Evolutionary conservation across 805 yeast species (phyloP), one percentile per base, ranked within the genome.

Genomic region (Wickerhamomyces canadensis): DNA sequence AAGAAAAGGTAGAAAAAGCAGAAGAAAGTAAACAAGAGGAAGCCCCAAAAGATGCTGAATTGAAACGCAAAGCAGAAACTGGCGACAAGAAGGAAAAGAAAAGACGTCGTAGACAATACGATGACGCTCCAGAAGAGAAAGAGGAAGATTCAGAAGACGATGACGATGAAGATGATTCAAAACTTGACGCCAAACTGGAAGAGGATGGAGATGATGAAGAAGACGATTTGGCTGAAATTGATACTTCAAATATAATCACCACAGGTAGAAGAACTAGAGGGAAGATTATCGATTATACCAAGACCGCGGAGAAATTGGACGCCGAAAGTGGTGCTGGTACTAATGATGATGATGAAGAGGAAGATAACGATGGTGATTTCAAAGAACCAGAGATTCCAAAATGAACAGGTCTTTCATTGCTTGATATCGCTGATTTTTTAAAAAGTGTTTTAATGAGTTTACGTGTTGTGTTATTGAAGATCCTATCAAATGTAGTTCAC

Each of bases 231-330:
- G 70, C 72, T 25, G 95, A 83, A 61, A 84, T 88, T 48, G 95
- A 85, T 54, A 69, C 82, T 27, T 66, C 87, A 27, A 89, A 88
- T 62, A 87, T 88, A 57, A 87, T 87, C 47, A 71, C 82, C n/a
- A 64, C 76, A 14, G 93, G 94, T 12, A 73, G 95, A 62, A 84
- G 96, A 68, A 88, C 96, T 7, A 76, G 97, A 49, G 95, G 96
- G 13, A 83, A 80, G 54, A 83, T 81, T 15, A 82, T 89, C 49
- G 96, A 88, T 62, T 88, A 83, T 60, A 69, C 77, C 40, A 81
- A 84, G 62, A 87, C 94, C 13, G 84, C 87, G 16, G 83, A 76
- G 48, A 75, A 84, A 55, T 61, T 85, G 51, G 78, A 74, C 36
- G 64, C 61, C 15, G 60, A 49, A 10, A 61, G 57, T 19, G 58